phyloP scores from a whole-genome alignment of 768 basidiomycete genomes.

The Gloeopeniophorella convolvens region DNA sequence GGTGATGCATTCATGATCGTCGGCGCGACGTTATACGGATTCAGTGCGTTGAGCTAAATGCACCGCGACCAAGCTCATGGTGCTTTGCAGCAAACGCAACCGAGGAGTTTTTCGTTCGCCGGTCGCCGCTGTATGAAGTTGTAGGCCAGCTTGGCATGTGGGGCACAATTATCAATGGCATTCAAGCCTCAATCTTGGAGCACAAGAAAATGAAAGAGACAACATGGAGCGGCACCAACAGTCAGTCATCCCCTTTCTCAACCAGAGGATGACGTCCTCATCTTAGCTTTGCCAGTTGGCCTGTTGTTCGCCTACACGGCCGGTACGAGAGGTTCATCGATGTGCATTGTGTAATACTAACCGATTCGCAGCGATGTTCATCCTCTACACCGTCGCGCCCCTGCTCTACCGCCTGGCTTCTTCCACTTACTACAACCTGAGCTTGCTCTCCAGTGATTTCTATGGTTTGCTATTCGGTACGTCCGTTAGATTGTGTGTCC shows the following conservation, averaged over 20 bases:
- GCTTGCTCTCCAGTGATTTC: conserved; percentile 82
- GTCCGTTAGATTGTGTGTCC: conserved; percentile 2
- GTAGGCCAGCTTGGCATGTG: conserved; percentile 84
- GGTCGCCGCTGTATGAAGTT: conserved; percentile 77
- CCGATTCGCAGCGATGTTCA: conserved; percentile 56
- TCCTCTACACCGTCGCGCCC: conserved; percentile 83
- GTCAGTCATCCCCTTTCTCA: conserved; percentile 36
- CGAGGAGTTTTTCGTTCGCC: conserved; percentile 82
- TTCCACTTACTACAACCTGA: conserved; percentile 80
- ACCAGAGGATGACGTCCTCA: not conserved
- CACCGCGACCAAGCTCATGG: not conserved
- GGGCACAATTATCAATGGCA: conserved; percentile 72
- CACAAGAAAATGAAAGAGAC: conserved; percentile 57
- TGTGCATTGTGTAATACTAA: not conserved
- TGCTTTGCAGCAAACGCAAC: conserved; percentile 65
- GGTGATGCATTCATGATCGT: conserved; percentile 85
- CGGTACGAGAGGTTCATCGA: conserved; percentile 23
- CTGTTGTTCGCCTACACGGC: conserved; percentile 46
- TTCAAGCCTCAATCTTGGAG: conserved; percentile 72
- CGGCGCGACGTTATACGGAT: conserved; percentile 80
- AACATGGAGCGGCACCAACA: conserved; percentile 66
- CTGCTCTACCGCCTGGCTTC: conserved; percentile 80
- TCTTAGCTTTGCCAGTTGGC: conserved; percentile 34
- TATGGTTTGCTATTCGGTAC: conserved; percentile 73
- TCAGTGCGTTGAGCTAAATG: conserved; percentile 48